These are phyloP conservation scores for Smithsoniella earleae DNA, from an alignment of 163 green algal genomes.

Conservation along the genomic window DNA sequence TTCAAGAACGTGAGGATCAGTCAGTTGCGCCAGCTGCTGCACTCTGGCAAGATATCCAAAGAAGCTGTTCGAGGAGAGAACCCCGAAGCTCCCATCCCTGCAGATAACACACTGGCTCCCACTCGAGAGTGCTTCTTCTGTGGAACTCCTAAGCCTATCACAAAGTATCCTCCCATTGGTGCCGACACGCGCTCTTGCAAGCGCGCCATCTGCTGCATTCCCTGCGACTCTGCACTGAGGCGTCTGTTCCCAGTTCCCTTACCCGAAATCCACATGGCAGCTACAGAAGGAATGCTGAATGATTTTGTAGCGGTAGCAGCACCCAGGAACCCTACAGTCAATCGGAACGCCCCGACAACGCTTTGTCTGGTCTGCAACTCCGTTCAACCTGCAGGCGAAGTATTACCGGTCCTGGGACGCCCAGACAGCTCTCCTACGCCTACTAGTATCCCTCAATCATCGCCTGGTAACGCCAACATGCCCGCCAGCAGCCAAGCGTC, in stretches of 20 bases:
- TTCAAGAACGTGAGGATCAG: neutral
- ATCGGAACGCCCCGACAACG: too few relatives aligned
- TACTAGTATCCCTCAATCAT: too few relatives aligned
- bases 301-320: neutral
- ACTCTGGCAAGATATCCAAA: slow-evolving; percentile 3
- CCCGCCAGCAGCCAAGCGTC: too few relatives aligned
- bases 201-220: neutral
- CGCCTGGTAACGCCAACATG: too few relatives aligned
- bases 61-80: neutral
- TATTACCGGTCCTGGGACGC: too few relatives aligned
- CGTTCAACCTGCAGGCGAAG: too few relatives aligned
- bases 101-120: neutral
- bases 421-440: too few relatives aligned
- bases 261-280: neutral
- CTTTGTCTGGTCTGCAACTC: too few relatives aligned
- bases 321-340: neutral
- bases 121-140: slow-evolving; percentile 8
- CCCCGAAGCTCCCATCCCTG: neutral
- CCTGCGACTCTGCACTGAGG: neutral
- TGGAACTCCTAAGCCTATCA: neutral
- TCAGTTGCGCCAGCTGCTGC: neutral
- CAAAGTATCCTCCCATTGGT: neutral
- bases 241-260: neutral
- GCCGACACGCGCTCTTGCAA: too few relatives aligned
- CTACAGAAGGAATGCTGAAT: neutral